Percentiles rank a stretch among this genome's conserved stretches.
phyloP scores from a whole-genome alignment of 257 asterid genomes.

The Gentiana straminea region DNA sequence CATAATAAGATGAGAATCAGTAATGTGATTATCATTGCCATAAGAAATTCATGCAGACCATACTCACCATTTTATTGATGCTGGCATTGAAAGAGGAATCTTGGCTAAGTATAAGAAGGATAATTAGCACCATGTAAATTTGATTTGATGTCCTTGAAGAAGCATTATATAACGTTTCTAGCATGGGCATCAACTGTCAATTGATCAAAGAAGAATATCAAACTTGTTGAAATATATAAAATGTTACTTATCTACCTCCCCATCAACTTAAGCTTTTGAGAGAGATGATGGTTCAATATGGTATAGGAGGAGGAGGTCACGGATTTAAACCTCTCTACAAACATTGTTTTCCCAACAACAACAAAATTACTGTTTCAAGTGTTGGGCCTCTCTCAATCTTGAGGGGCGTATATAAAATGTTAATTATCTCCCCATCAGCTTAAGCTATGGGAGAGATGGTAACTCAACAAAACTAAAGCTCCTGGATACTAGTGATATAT shows the following conservation, averaged over 20 bases:
- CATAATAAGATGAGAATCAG: conserved; percentile 14
- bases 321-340: too few species aligned
- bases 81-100: conserved; percentile 87
- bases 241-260: too few species aligned
- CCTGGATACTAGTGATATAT: background rate
- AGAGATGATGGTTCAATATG: too few species aligned
- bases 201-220: conserved; percentile 19
- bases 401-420: too few species aligned
- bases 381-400: too few species aligned
- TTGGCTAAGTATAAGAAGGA: conserved; percentile 87
- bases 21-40: conserved; percentile 8
- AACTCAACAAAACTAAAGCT: conserved; percentile 2
- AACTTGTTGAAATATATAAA: too few species aligned
- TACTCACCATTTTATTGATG: conserved; percentile 70
- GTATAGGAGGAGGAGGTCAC: too few species aligned
- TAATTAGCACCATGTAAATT: conserved; percentile 85
- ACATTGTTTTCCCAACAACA: too few species aligned
- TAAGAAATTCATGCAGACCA: conserved; percentile 8
- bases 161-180: conserved; percentile 90
- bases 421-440: too few species aligned
- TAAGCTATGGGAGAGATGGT: too few species aligned
- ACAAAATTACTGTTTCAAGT: too few species aligned
- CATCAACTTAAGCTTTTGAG: too few species aligned
- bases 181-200: conserved; percentile 83
- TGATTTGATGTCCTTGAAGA: conserved; percentile 73